A percentile compares a stretch with the other conserved stretches of the same genome.
Conservation (phyloP, 164 flowering plant species). For the Stephania yunnanensis region DNA sequence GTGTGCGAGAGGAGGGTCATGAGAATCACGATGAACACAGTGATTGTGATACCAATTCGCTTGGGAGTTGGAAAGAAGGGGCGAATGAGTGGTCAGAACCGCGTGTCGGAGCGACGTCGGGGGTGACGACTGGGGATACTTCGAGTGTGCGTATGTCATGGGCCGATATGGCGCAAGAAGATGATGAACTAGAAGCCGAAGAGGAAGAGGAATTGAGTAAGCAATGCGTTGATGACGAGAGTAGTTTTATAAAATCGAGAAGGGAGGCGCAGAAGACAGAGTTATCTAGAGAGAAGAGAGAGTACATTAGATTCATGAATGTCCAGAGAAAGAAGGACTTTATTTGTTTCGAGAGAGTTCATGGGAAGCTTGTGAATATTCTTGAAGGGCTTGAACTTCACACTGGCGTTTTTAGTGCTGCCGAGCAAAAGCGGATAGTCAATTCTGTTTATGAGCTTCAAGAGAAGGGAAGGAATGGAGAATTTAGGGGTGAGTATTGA, state of each 20-base stretch:
- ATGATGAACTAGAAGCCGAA: slow-evolving; percentile 46
- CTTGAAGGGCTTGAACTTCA: slow-evolving; percentile 89
- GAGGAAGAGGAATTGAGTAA: slow-evolving; percentile 16
- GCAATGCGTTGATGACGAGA: slow-evolving; percentile 2
- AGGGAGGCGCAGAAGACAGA: slow-evolving; percentile 31
- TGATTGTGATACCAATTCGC: slow-evolving; percentile 37
- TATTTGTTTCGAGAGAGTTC: slow-evolving; percentile 64
- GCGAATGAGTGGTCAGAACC: slow-evolving; percentile 28
- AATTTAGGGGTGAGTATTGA: slow-evolving; percentile 53
- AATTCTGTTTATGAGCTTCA: slow-evolving; percentile 51
- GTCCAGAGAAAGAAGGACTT: slow-evolving; percentile 72
- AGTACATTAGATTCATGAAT: slow-evolving; percentile 55
- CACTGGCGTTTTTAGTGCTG: slow-evolving; percentile 69
- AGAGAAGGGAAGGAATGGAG: slow-evolving; percentile 63
- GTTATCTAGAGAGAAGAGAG: slow-evolving; percentile 70
- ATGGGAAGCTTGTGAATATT: slow-evolving; percentile 60
- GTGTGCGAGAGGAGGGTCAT: slow-evolving; percentile 8
- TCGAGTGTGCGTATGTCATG: slow-evolving; percentile 55
- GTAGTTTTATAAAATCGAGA: not conserved
- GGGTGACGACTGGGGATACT: slow-evolving; percentile 15
- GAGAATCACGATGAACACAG: slow-evolving; percentile 31
- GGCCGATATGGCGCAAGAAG: slow-evolving; percentile 96
- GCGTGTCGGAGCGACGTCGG: slow-evolving; percentile 13
- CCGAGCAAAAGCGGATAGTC: slow-evolving; percentile 84
- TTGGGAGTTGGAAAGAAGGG: slow-evolving; percentile 54